Conservation (phyloP, 257 asterid genomes). For the Fraxinus pennsylvanica region DNA sequence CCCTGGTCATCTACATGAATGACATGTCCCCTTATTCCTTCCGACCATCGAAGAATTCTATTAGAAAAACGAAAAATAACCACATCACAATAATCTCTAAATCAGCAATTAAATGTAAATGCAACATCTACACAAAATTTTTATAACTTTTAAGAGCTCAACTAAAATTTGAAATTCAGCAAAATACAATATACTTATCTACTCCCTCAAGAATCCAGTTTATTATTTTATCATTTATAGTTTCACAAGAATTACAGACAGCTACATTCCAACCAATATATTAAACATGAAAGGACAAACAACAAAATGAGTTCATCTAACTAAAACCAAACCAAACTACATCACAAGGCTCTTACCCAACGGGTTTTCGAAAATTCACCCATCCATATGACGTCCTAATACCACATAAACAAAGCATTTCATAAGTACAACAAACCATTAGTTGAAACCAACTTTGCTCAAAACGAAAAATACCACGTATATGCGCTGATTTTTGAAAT, state of each 20-base stretch:
- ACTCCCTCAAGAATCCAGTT: background rate
- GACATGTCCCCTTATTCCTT: no score
- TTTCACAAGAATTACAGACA: background rate
- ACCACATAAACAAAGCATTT: no score
- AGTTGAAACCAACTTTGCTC: no score
- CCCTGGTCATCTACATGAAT: no score
- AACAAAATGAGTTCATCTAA: conserved; percentile 3
- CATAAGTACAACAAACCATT: no score
- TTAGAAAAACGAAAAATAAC: no score
- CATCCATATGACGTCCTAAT: conserved; percentile 50
- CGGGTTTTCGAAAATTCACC: conserved; percentile 87
- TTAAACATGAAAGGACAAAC: background rate
- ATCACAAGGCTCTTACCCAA: conserved; percentile 54
- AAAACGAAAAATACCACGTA: no score
- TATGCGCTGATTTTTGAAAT: no score
- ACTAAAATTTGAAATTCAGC: background rate
- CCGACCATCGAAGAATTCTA: no score
- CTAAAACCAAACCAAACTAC: conserved; percentile 2
- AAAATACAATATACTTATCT: background rate
- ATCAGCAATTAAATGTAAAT: no score
- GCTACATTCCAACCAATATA: background rate
- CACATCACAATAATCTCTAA: no score
- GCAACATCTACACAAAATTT: no score
- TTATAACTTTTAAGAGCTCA: background rate
- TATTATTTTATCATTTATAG: background rate